These are phyloP conservation scores for Ustilago nuda DNA, from an alignment of 1,284 basidiomycete genomes.

Conservation along the genomic window DNA sequence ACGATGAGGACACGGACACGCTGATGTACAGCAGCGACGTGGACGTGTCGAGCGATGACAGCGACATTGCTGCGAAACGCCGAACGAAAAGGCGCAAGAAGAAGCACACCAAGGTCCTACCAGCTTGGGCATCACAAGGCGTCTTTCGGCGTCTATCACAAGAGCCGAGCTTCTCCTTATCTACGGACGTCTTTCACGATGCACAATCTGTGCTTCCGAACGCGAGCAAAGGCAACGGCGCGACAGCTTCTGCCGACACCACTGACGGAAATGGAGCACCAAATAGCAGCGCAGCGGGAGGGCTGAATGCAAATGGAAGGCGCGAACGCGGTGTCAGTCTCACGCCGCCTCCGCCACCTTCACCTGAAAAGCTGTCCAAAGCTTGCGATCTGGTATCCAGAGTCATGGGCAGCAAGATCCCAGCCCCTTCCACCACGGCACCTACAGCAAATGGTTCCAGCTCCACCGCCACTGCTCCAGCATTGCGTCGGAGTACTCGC, in stretches of 20 bases:
- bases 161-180: slow-evolving; percentile 16
- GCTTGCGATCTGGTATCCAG: slow-evolving; percentile 39
- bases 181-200: slow-evolving; percentile 2
- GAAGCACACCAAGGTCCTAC: slow-evolving; percentile 14
- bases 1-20: slow-evolving; percentile 10
- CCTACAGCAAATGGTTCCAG: not conserved
- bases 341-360: slow-evolving; percentile 36
- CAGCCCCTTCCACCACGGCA: not conserved
- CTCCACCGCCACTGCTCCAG: not conserved
- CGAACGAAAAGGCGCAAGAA: slow-evolving; percentile 35
- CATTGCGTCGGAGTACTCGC: slow-evolving; percentile 10
- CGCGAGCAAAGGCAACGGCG: not conserved
- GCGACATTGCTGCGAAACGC: slow-evolving; percentile 18
- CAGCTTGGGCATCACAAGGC: slow-evolving; percentile 25
- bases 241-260: not conserved
- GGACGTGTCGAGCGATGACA: slow-evolving; percentile 21
- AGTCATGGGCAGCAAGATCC: slow-evolving; percentile 26
- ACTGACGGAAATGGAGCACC: not conserved
- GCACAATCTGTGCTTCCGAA: not conserved
- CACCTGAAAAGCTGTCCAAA: slow-evolving; percentile 30
- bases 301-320: not conserved
- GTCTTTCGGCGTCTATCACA: slow-evolving; percentile 17
- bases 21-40: slow-evolving; percentile 24
- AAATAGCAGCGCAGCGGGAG: not conserved
- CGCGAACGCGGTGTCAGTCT: slow-evolving; percentile 23